These are phyloP conservation scores for Coniella lustricola DNA, from an alignment of 2,329 filamentous ascomycete species.

Conservation along the genomic window DNA sequence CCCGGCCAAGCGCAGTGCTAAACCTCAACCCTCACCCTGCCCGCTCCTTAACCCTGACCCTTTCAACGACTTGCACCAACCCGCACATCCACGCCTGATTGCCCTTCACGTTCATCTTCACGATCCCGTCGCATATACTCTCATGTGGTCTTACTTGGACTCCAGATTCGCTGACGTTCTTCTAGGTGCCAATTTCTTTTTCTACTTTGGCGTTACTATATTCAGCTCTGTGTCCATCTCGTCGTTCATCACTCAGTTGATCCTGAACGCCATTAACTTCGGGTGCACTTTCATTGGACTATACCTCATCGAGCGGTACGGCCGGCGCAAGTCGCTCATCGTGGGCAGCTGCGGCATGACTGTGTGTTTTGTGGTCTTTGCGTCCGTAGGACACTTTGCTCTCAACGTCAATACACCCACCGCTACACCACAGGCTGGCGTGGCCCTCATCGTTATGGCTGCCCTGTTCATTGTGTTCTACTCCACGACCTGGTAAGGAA, in stretches of 20 bases:
- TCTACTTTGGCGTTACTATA: conserved; percentile 54
- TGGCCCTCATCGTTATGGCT: conserved; percentile 57
- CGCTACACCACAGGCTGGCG: conserved; percentile 38
- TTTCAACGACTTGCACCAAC: too few species aligned
- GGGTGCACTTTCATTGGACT: conserved; percentile 59
- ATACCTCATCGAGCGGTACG: conserved; percentile 63
- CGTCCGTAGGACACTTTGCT: conserved; percentile 44
- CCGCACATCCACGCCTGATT: too few species aligned
- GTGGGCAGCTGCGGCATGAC: conserved; percentile 55
- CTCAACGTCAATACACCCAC: conserved; percentile 31
- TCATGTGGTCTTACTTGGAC: too few species aligned
- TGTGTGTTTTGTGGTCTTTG: conserved; percentile 53
- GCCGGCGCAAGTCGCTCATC: conserved; percentile 57
- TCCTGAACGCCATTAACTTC: conserved; percentile 61
- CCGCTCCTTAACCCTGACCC: too few species aligned
- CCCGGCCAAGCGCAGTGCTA: too few species aligned
- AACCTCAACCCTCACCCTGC: too few species aligned
- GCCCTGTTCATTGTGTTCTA: conserved; percentile 59
- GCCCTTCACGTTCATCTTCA: too few species aligned
- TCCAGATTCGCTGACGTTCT: too few species aligned
- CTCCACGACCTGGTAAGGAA: conserved; percentile 61
- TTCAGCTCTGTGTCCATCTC: conserved; percentile 42
- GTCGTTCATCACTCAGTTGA: conserved; percentile 61
- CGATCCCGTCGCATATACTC: too few species aligned
- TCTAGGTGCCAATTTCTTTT: conserved; percentile 53